Base-by-base conservation (phyloP, 1,284 basidiomycete genomes). In the Trichosporon sp. region DNA sequence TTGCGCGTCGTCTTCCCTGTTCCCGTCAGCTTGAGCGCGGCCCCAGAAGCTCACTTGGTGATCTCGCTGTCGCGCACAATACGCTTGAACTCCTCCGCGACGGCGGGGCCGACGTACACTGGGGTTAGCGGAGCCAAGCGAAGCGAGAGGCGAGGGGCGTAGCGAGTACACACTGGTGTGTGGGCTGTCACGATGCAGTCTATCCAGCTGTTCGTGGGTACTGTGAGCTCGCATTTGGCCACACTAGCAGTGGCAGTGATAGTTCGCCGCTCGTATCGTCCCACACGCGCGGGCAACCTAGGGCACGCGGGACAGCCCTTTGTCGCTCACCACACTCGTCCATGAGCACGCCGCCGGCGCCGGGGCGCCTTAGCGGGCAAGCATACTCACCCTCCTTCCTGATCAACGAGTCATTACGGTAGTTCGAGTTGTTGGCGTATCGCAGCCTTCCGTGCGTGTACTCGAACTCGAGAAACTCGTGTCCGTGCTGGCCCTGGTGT, bases 381-480 rank as follows among this genome's bases (percentile, higher is more conserved):
- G 6, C 12, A 7, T 4, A 88, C 94, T 79, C 78, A 97, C 96
- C 96, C 85, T 99, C 97, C 92, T 98, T 98, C 73, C 96, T 89
- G 82, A 99, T 98, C 69, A 99, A 86, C 81, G 91, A 93, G 85
- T 99, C 97, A 79, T 98, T 98, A 65, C 96, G 88, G 86, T 99
- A 99, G 85, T 99, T 99, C 21, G 95, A 98, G 88, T 99, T 99
- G 88, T 99, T 98, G 74, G 97, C 96, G 83, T 99, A 99, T 77
- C 96, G 90, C 75, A 99, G 88, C 71, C 96, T 65, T 83, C 83
- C 97, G 84, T 96, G 92, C 11, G 92, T 92, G 86, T 98, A 98
- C 85, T 99, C 96, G 80, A 98, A 99, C 84, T 99, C 97, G 66
- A 99, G 88, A 82, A 99, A 99, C 83, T 97, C 95, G 85, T 97